phyloP scores from a whole-genome alignment of 495 filamentous ascomycete genomes.

The Neohortaea acidophila region DNA sequence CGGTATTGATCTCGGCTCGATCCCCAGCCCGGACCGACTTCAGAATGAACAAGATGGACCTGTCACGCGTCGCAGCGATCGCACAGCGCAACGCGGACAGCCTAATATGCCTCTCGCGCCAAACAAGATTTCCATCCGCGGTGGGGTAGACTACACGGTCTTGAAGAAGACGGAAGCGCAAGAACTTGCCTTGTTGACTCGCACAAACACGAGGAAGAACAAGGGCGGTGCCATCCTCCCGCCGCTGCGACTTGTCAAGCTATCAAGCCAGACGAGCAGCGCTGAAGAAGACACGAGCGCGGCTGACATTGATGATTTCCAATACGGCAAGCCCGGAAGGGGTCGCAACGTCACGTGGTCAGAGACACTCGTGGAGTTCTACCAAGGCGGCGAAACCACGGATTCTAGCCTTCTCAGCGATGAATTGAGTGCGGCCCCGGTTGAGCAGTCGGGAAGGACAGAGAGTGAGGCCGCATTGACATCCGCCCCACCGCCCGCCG shows the following conservation, averaged over 20 bases:
- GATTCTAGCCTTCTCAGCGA: constrained; percentile 7
- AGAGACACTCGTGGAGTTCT: constrained; percentile 11
- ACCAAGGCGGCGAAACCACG: neutral
- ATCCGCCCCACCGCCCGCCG: constrained; percentile 5
- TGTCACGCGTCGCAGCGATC: constrained; percentile 4
- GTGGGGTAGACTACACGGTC: constrained; percentile 41
- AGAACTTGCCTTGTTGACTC: constrained; percentile 38
- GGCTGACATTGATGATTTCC: neutral
- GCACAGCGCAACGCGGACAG: constrained; percentile 5
- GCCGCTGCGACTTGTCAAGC: constrained; percentile 30
- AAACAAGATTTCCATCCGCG: constrained; percentile 41
- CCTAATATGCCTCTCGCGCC: constrained; percentile 23
- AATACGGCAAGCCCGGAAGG: neutral
- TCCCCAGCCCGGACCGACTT: no score
- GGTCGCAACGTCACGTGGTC: constrained; percentile 10
- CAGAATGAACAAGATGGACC: no score
- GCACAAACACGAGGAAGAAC: constrained; percentile 43
- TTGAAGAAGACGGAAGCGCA: constrained; percentile 43
- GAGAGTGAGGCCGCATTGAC: neutral
- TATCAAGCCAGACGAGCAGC: constrained; percentile 22
- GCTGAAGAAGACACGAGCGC: neutral
- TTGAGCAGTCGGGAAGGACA: constrained; percentile 1
- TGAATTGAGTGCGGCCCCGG: constrained; percentile 4
- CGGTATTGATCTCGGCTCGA: no score
- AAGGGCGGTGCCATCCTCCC: constrained; percentile 38